Conservation (phyloP, 331 rosid genomes). For the Rosa hybrid region DNA sequence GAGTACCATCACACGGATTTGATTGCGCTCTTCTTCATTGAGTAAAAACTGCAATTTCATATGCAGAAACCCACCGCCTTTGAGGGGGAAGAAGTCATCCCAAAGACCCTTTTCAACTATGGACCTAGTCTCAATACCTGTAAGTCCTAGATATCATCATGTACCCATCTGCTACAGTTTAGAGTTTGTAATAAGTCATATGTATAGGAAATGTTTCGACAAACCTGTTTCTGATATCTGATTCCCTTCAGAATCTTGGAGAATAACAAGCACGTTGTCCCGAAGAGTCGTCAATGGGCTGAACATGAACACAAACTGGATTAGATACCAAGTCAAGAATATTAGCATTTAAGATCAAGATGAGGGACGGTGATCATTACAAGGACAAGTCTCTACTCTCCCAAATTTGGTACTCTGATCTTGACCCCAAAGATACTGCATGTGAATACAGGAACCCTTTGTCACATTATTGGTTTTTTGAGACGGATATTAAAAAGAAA, state of each 20-base stretch:
- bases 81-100: slow-evolving; percentile 71
- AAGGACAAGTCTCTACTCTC: slow-evolving; percentile 76
- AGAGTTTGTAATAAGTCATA: not conserved
- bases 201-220: slow-evolving; percentile 1
- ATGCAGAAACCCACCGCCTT: slow-evolving; percentile 66
- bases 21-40: slow-evolving; percentile 69
- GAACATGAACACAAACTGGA: slow-evolving; percentile 31
- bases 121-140: slow-evolving; percentile 66
- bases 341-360: slow-evolving; percentile 18
- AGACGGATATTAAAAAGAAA: not conserved
- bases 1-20: slow-evolving; percentile 76
- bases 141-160: slow-evolving; percentile 14
- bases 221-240: slow-evolving; percentile 74
- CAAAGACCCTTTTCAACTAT: slow-evolving; percentile 77
- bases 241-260: slow-evolving; percentile 64
- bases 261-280: slow-evolving; percentile 57
- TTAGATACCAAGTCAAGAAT: not conserved
- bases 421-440: slow-evolving; percentile 91
- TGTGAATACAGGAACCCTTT: slow-evolving; percentile 10
- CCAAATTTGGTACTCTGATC: slow-evolving; percentile 52
- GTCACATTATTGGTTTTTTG: not conserved
- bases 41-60: slow-evolving; percentile 78
- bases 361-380: slow-evolving; percentile 44
- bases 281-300: slow-evolving; percentile 81
- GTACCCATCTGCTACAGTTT: slow-evolving; percentile 2